phyloP scores from a whole-genome alignment of 768 basidiomycete species.

The Pholiota microspora region DNA sequence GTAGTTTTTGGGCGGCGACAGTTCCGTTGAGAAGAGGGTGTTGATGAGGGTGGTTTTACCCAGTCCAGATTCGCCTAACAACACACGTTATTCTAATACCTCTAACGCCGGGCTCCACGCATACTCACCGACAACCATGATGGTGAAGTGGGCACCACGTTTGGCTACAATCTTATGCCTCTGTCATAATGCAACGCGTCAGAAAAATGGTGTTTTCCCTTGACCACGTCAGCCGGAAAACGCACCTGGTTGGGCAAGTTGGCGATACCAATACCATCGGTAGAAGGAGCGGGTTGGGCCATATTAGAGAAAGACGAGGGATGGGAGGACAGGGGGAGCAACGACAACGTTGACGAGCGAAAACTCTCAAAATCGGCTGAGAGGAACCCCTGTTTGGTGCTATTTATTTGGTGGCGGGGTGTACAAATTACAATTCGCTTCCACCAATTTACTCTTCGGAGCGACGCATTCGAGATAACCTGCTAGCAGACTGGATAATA shows the following conservation, averaged over 20 bases:
- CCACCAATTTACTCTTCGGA: too few relatives aligned
- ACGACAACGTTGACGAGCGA: slow-evolving; percentile 22
- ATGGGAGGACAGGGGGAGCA: slow-evolving; percentile 22
- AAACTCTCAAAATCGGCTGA: slow-evolving; percentile 36
- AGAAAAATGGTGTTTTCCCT: slow-evolving; percentile 10
- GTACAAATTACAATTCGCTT: background rate
- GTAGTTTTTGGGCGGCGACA: slow-evolving; percentile 92
- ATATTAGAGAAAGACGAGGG: slow-evolving; percentile 29
- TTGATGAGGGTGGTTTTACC: slow-evolving; percentile 99
- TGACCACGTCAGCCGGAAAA: background rate
- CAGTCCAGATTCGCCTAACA: slow-evolving; percentile 88
- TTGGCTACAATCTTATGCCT: slow-evolving; percentile 99
- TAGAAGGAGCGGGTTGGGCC: slow-evolving; percentile 43
- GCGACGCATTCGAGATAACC: too few relatives aligned
- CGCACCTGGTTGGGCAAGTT: slow-evolving; percentile 97
- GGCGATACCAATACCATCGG: slow-evolving; percentile 89
- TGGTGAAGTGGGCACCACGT: slow-evolving; percentile 94
- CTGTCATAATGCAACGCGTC: slow-evolving; percentile 44
- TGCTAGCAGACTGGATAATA: too few relatives aligned
- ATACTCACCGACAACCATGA: slow-evolving; percentile 95
- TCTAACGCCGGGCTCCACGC: background rate
- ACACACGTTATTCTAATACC: background rate
- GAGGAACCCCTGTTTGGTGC: slow-evolving; percentile 20
- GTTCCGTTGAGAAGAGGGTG: slow-evolving; percentile 97
- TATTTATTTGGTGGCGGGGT: slow-evolving; percentile 24